Percentiles rank a stretch among this genome's conserved stretches.
Conservation (phyloP, 2,329 filamentous ascomycete species). For the Nannizzia gypsea region DNA sequence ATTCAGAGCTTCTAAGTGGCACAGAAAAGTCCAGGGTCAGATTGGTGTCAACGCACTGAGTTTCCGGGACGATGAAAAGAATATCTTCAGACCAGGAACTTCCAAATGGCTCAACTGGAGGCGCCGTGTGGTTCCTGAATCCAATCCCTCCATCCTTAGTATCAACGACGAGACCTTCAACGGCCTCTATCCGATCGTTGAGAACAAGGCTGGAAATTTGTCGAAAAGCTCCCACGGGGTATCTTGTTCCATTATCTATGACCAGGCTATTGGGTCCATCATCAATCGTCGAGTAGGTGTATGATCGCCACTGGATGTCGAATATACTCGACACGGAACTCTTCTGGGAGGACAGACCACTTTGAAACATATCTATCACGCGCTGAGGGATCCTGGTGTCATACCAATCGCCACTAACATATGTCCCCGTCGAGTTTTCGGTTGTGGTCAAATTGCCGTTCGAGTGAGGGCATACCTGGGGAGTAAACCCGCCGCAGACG, state of each 20-base stretch:
- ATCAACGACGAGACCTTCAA: constrained; percentile 38
- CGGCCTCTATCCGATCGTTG: constrained; percentile 21
- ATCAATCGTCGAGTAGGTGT: too few relatives aligned
- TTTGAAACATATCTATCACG: constrained; percentile 23
- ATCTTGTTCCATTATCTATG: constrained; percentile 15
- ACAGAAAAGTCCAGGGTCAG: constrained; percentile 33
- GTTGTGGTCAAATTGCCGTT: constrained; percentile 5
- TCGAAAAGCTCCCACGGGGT: constrained; percentile 14
- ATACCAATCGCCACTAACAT: constrained; percentile 10
- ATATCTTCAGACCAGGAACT: constrained; percentile 38
- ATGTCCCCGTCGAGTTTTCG: constrained; percentile 14
- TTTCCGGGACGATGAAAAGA: constrained; percentile 38
- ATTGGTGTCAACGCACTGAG: constrained; percentile 32
- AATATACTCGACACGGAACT: constrained; percentile 32
- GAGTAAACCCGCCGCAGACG: constrained; percentile 18
- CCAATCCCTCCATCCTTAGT: constrained; percentile 33
- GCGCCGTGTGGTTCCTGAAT: constrained; percentile 36
- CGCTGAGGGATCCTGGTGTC: constrained; percentile 21
- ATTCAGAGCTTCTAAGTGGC: neutral
- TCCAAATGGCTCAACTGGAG: constrained; percentile 22
- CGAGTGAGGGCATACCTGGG: constrained; percentile 18
- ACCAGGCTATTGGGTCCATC: constrained; percentile 15
- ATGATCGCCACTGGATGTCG: constrained; percentile 28
- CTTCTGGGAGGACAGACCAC: constrained; percentile 20
- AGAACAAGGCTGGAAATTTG: constrained; percentile 24